Conservation (phyloP, 306 rosid genomes). For the Biancaea sappan region DNA sequence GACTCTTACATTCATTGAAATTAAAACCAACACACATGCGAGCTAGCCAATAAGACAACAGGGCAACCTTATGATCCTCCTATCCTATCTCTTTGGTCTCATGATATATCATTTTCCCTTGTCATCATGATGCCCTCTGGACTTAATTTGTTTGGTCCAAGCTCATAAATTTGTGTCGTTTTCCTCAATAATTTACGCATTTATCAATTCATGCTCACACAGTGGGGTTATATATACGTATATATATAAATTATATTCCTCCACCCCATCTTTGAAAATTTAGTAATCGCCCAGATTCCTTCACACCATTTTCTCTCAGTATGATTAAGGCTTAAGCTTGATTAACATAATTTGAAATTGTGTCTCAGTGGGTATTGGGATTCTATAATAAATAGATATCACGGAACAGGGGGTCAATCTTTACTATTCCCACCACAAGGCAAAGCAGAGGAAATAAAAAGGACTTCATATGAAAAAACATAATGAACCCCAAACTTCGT, state of each 20-base stretch:
- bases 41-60: conserved; percentile 33
- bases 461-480: too few species aligned
- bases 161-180: conserved; percentile 35
- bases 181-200: conserved; percentile 8
- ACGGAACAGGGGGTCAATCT: conserved; percentile 89
- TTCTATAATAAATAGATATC: conserved; percentile 56
- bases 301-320: background rate
- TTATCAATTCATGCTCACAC: background rate
- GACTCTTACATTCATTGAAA: background rate
- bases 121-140: conserved; percentile 28
- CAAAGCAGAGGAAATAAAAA: conserved; percentile 37
- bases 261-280: background rate
- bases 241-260: background rate
- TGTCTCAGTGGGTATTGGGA: background rate
- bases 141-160: conserved; percentile 40
- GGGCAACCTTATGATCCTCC: conserved; percentile 32
- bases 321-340: background rate
- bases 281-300: background rate
- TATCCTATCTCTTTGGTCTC: conserved; percentile 1
- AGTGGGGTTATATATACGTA: background rate
- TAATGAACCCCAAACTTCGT: background rate
- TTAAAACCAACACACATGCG: background rate
- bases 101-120: conserved; percentile 38
- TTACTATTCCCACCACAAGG: conserved; percentile 13
- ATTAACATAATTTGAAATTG: background rate